Conservation (phyloP, 495 filamentous ascomycete genomes). For the Lineolata rhizophorae region DNA sequence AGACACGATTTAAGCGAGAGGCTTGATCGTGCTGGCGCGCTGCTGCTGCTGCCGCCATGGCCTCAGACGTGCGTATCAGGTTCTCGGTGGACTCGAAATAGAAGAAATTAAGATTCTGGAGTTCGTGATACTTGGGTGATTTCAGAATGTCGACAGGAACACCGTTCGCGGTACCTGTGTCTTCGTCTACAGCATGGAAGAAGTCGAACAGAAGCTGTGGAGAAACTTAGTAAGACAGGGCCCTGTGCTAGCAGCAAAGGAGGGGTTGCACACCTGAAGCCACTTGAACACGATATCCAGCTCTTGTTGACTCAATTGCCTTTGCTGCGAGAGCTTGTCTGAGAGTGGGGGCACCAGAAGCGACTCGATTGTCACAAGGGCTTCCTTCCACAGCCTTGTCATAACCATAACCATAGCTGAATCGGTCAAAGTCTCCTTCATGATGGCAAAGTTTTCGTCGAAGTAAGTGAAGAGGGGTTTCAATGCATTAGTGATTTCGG, state of each 20-base stretch:
- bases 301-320: conserved; percentile 69
- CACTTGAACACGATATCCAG: conserved; percentile 89
- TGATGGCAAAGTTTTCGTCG: conserved; percentile 96
- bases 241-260: not conserved
- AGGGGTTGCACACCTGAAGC: conserved; percentile 28
- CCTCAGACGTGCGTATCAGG: conserved; percentile 77
- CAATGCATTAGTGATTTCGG: conserved; percentile 60
- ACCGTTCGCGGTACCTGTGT: conserved; percentile 64
- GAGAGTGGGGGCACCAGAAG: conserved; percentile 86
- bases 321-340: conserved; percentile 82
- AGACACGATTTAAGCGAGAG: conserved; percentile 38
- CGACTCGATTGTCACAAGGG: conserved; percentile 71
- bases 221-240: too few relatives aligned
- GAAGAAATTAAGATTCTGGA: conserved; percentile 91
- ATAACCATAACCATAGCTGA: conserved; percentile 93
- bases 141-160: conserved; percentile 81
- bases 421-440: conserved; percentile 86
- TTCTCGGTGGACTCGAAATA: conserved; percentile 88
- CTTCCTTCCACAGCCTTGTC: conserved; percentile 96
- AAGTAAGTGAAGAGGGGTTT: conserved; percentile 90
- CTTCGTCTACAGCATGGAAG: conserved; percentile 81
- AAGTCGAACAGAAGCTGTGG: conserved; percentile 65
- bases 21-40: conserved; percentile 44
- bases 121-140: conserved; percentile 94
- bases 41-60: conserved; percentile 82